Base-by-base conservation (phyloP, 2,329 filamentous ascomycete species). In the Aspergillus intermedius region DNA sequence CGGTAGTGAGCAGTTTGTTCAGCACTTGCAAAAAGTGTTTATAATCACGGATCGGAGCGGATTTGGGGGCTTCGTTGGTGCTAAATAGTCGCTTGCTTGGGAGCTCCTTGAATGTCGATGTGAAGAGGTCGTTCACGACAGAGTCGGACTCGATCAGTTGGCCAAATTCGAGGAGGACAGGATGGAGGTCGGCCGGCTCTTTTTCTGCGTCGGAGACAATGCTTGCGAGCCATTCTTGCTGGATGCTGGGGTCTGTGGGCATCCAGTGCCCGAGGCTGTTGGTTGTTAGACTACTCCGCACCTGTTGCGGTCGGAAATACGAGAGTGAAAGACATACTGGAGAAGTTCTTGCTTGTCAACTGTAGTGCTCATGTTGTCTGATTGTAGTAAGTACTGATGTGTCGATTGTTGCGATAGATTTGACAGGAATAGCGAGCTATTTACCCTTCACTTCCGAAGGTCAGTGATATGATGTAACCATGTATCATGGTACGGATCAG, bases 51-150 rank as follows among this genome's bases (percentile, higher is more conserved):
- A 88, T 79, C 65, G 86, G 81, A 30, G 71, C 75, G 46, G 75
- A 72, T 2, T 83, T 83, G 1, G 78, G 80, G 0, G 83, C 82
- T 52, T 87, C 83, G 5, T 70, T 72, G 50, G 65, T 61, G 66
- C 88, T 88, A 63, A 81, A 82, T 25, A 63, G 61, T 0, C 10
- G 10, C 10, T 30, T 30, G 25, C 10, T 30, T 10, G 84, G 84
- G 17, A 87, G 73, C 66, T 88, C 81, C 23, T 79, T 72, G 67
- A 85, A 88, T 84, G 88, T 88, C 53, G 77, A 72, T 21, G 72
- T 71, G 60, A 86, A 80, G 62, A 83, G 80, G 75, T 87, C 82
- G 70, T 81, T 83, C 22, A 88, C 70, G 21, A 82, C 76, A 1
- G 82, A 70, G 54, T 82, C 81, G 22, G 65, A 64, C 62, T 88